A percentile compares a stretch with the other conserved stretches of the same genome.
Conservation (phyloP, 176 grass and related monocot species). For the barley (Hordeum vulgare) region DNA sequence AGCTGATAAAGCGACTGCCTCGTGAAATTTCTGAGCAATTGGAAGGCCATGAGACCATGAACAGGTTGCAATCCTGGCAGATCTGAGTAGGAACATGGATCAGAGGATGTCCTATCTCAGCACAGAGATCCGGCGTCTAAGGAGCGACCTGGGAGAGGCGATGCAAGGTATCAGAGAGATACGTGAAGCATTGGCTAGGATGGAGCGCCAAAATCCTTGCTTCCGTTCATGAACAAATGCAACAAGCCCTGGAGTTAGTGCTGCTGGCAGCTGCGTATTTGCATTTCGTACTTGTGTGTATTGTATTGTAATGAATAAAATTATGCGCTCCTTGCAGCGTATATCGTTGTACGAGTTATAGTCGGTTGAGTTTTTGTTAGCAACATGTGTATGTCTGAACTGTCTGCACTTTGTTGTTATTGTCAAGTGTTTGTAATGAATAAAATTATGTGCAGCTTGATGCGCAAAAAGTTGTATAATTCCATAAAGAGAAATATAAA, state of each 20-base stretch:
- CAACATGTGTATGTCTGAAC: too few relatives aligned
- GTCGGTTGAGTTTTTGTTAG: too few relatives aligned
- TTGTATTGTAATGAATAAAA: not conserved
- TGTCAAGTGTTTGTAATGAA: not conserved
- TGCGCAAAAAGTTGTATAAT: too few relatives aligned
- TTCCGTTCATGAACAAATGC: not conserved
- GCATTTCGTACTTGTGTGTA: not conserved
- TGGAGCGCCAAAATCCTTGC: not conserved
- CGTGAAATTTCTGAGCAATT: not conserved
- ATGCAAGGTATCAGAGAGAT: not conserved
- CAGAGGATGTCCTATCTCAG: too few relatives aligned
- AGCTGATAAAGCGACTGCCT: not conserved
- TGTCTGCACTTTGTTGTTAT: not conserved
- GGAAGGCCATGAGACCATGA: too few relatives aligned
- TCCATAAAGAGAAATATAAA: too few relatives aligned
- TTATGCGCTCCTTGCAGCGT: not conserved
- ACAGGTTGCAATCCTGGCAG: too few relatives aligned
- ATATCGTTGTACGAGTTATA: not conserved
- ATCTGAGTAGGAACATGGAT: too few relatives aligned
- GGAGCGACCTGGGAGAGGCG: not conserved
- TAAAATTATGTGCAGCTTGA: not conserved
- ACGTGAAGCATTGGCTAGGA: not conserved
- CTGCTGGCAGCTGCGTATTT: not conserved
- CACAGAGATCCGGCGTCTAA: not conserved
- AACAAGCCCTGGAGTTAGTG: not conserved